Evolutionary conservation across 139 green algal species (phyloP).

Genomic region (Volvox reticuliferus): DNA sequence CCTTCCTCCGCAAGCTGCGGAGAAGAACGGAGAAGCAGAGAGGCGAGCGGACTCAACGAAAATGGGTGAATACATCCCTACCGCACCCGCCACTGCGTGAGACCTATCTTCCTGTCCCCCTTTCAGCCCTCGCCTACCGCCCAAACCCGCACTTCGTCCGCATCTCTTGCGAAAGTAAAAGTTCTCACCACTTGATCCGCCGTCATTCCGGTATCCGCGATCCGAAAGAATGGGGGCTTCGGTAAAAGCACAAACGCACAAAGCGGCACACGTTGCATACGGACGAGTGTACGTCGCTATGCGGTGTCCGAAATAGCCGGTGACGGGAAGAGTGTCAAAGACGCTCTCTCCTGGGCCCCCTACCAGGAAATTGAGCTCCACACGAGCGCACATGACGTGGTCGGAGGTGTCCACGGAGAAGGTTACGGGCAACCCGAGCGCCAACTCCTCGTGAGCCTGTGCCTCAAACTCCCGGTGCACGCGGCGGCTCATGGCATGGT

Average conservation of each 20-base stretch:
- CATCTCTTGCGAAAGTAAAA: not conserved
- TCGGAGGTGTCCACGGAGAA: constrained; percentile 65
- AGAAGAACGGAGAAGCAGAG: not conserved
- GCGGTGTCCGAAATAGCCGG: too few species aligned
- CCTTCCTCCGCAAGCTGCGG: constrained; percentile 8
- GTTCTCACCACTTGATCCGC: constrained; percentile 22
- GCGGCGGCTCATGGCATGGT: constrained; percentile 54
- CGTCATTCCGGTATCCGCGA: constrained; percentile 43
- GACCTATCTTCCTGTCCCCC: not conserved
- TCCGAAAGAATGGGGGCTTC: not conserved
- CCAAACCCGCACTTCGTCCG: not conserved
- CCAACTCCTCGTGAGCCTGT: constrained; percentile 61
- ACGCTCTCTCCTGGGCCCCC: not conserved
- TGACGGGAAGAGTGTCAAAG: too few species aligned
- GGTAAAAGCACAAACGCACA: not conserved
- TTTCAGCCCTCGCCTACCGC: not conserved
- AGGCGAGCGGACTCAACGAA: not conserved
- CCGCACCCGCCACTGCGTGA: not conserved
- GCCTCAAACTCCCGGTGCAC: constrained; percentile 72
- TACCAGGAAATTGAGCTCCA: constrained; percentile 77
- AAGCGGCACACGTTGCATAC: too few species aligned
- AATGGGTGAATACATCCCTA: not conserved
- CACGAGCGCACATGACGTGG: constrained; percentile 55
- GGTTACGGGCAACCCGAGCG: constrained; percentile 63
- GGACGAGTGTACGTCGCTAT: too few species aligned